Evolutionary conservation across 257 asterid genomes (phyloP).

Genomic region (Hygrophila difformis): DNA sequence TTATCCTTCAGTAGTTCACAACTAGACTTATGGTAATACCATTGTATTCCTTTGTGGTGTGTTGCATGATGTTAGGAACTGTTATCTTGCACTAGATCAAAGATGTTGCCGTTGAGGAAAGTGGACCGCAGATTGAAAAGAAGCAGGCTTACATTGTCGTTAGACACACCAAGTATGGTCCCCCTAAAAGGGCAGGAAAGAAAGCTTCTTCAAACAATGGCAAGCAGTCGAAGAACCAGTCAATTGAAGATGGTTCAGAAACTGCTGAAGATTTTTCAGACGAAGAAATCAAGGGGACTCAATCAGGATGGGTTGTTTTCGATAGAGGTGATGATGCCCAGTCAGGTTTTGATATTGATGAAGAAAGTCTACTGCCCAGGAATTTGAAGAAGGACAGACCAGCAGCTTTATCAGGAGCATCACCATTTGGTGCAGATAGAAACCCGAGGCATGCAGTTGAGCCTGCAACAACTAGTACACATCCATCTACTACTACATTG

Average conservation of each 20-base stretch:
- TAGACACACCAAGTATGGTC: slow-evolving; percentile 76
- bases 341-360: slow-evolving; percentile 20
- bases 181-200: slow-evolving; percentile 46
- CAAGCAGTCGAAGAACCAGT: slow-evolving; percentile 13
- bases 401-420: background rate
- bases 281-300: slow-evolving; percentile 18
- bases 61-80: slow-evolving; percentile 1
- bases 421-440: slow-evolving; percentile 9
- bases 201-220: slow-evolving; percentile 27
- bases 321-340: slow-evolving; percentile 20
- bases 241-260: slow-evolving; percentile 10
- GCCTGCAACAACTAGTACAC: slow-evolving; percentile 11
- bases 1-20: slow-evolving; percentile 4
- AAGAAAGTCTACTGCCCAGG: slow-evolving; percentile 10
- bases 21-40: too few species aligned
- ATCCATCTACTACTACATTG: slow-evolving; percentile 19
- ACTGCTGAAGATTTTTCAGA: slow-evolving; percentile 24
- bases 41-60: too few species aligned
- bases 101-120: slow-evolving; percentile 55
- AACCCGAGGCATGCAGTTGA: slow-evolving; percentile 12
- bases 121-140: slow-evolving; percentile 45
- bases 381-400: slow-evolving; percentile 1
- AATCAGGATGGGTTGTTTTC: slow-evolving; percentile 25
- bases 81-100: slow-evolving; percentile 37
- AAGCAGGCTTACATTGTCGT: slow-evolving; percentile 55